phyloP scores from a whole-genome alignment of 179 eudicot genomes.

The Silene vulgaris region DNA sequence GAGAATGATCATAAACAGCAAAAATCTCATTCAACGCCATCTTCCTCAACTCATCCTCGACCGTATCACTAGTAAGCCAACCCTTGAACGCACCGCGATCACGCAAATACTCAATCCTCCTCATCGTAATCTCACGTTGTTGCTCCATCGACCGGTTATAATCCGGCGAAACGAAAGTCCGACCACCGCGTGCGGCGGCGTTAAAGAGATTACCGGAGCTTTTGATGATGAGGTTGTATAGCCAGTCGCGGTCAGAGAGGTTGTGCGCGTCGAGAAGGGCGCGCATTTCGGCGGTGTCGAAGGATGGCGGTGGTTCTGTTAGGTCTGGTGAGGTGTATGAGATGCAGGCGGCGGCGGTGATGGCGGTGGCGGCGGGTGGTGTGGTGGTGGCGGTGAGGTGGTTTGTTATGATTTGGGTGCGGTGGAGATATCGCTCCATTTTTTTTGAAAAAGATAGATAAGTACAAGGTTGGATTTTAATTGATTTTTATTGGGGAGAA shows the following conservation, averaged over 20 bases:
- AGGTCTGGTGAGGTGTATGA: slow-evolving; percentile 59
- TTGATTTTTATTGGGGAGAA: background rate
- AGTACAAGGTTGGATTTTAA: background rate
- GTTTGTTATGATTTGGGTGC: slow-evolving; percentile 43
- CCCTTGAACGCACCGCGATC: slow-evolving; percentile 57
- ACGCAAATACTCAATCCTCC: slow-evolving; percentile 46
- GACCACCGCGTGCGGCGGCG: slow-evolving; percentile 46
- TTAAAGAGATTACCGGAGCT: slow-evolving; percentile 45
- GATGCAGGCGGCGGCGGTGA: slow-evolving; percentile 45
- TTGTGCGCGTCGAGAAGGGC: slow-evolving; percentile 57
- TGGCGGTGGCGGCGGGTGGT: slow-evolving; percentile 7
- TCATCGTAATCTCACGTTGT: slow-evolving; percentile 74
- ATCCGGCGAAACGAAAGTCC: slow-evolving; percentile 51
- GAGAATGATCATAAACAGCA: slow-evolving; percentile 71
- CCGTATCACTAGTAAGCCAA: slow-evolving; percentile 53
- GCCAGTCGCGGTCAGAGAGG: slow-evolving; percentile 63
- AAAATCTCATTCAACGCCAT: slow-evolving; percentile 55
- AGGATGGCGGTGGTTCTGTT: slow-evolving; percentile 30
- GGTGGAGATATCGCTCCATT: slow-evolving; percentile 35
- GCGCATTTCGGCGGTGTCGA: slow-evolving; percentile 51
- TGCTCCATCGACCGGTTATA: slow-evolving; percentile 80
- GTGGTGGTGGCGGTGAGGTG: slow-evolving; percentile 40
- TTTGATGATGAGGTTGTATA: slow-evolving; percentile 54
- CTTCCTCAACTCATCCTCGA: slow-evolving; percentile 55
- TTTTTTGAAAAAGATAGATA: background rate